A percentile compares a stretch with the other conserved stretches of the same genome.
Conservation (phyloP, 345 rosid genomes). For the Populus tremula region DNA sequence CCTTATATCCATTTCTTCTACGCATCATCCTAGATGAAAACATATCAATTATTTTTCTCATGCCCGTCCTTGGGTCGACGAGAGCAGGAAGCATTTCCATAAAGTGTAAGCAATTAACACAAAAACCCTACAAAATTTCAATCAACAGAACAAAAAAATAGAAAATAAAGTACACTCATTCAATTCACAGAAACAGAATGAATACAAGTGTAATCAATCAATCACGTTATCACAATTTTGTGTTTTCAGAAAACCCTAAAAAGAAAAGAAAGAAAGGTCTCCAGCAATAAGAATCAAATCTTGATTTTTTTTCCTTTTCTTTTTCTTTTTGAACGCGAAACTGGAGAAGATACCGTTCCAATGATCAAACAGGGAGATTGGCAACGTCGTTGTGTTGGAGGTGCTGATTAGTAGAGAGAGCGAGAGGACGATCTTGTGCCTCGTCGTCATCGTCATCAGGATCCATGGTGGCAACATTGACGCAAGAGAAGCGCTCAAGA, state of each 20-base stretch:
- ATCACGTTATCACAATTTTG: neutral
- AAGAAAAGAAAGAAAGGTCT: neutral
- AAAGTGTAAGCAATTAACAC: neutral
- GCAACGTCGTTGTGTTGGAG: slow-evolving; percentile 27
- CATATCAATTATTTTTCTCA: neutral
- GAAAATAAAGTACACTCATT: neutral
- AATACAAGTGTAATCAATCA: neutral
- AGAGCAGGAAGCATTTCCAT: neutral
- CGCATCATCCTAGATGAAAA: neutral
- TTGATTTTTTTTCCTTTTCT: neutral
- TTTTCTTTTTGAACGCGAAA: neutral
- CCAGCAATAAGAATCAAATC: neutral
- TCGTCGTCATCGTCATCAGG: slow-evolving; percentile 64
- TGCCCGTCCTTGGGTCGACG: neutral
- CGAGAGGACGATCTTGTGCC: slow-evolving; percentile 50
- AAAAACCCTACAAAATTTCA: neutral
- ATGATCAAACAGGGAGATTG: slow-evolving; percentile 23
- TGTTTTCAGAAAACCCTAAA: neutral
- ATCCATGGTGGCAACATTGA: slow-evolving; percentile 62
- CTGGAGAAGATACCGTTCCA: neutral
- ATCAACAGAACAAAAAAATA: neutral
- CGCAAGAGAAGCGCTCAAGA: slow-evolving; percentile 86
- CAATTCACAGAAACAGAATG: neutral
- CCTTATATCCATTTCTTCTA: neutral
- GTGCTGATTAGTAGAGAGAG: slow-evolving; percentile 33